A percentile compares a stretch with the other conserved stretches of the same genome.
Conservation (phyloP, 495 filamentous ascomycete genomes). For the Diplogelasinospora grovesii region DNA sequence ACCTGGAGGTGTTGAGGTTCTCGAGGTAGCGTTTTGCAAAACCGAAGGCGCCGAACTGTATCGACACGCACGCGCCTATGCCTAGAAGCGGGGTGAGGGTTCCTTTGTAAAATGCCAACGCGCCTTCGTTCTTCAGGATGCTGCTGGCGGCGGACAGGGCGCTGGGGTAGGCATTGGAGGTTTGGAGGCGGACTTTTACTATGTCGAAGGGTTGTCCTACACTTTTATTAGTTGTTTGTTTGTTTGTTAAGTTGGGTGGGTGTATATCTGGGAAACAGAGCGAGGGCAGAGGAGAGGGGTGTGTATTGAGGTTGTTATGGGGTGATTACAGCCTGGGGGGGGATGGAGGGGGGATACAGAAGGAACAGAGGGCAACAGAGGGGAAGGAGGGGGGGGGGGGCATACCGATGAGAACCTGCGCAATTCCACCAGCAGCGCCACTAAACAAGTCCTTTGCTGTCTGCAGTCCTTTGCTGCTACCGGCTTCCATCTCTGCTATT, state of each 20-base stretch:
- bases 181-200: conserved; percentile 95
- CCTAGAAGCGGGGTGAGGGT: conserved; percentile 93
- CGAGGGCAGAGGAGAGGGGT: too few species aligned
- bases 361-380: too few species aligned
- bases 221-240: not conserved
- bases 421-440: conserved; percentile 84
- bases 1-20: conserved; percentile 50
- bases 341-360: too few species aligned
- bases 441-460: conserved; percentile 90
- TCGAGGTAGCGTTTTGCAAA: conserved; percentile 82
- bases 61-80: conserved; percentile 93
- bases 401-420: conserved; percentile 91
- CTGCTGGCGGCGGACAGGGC: conserved; percentile 73
- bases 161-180: conserved; percentile 68
- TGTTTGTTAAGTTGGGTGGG: conserved; percentile 3
- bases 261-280: too few species aligned
- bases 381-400: conserved; percentile 13
- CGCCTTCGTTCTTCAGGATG: conserved; percentile 83
- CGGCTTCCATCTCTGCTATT: conserved; percentile 31
- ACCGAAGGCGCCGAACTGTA: conserved; percentile 98
- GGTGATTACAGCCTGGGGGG: too few species aligned
- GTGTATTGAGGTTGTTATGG: too few species aligned
- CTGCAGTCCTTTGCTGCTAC: conserved; percentile 26
- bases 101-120: conserved; percentile 94
- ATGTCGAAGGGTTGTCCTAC: conserved; percentile 97